Conservation (phyloP, 2,329 filamentous ascomycete genomes). For the Colletotrichum echinochloae region DNA sequence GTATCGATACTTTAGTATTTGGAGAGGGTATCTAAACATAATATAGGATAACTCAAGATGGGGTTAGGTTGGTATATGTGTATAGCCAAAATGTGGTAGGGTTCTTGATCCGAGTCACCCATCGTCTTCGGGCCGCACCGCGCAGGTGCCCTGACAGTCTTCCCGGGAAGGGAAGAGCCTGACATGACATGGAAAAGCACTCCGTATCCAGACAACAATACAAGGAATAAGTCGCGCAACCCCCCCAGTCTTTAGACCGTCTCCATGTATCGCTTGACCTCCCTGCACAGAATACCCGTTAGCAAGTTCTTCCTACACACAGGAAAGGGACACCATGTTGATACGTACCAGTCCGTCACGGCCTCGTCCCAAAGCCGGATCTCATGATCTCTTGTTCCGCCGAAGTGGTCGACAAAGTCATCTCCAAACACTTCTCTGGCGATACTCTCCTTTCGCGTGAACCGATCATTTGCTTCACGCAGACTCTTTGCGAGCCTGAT, state of each 20-base stretch:
- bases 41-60: constrained; percentile 12
- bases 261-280: constrained; percentile 82
- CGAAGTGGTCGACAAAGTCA: constrained; percentile 95
- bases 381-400: constrained; percentile 92
- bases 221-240: constrained; percentile 8
- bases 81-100: not conserved
- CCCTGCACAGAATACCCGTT: constrained; percentile 60
- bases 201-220: constrained; percentile 3
- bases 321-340: not conserved
- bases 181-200: constrained; percentile 2
- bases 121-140: constrained; percentile 10
- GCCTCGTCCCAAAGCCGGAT: constrained; percentile 92
- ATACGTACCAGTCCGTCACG: constrained; percentile 91
- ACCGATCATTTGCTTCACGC: constrained; percentile 84
- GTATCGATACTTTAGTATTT: constrained; percentile 30
- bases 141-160: constrained; percentile 22
- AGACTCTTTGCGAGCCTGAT: constrained; percentile 85
- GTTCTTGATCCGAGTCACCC: constrained; percentile 1
- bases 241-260: constrained; percentile 63
- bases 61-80: not conserved
- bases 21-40: constrained; percentile 37
- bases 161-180: constrained; percentile 9
- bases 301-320: not conserved
- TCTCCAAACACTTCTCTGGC: constrained; percentile 96
- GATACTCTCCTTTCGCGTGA: constrained; percentile 82